phyloP scores from a whole-genome alignment of 352 stramenopile species.

The Phytopythium montanum region DNA sequence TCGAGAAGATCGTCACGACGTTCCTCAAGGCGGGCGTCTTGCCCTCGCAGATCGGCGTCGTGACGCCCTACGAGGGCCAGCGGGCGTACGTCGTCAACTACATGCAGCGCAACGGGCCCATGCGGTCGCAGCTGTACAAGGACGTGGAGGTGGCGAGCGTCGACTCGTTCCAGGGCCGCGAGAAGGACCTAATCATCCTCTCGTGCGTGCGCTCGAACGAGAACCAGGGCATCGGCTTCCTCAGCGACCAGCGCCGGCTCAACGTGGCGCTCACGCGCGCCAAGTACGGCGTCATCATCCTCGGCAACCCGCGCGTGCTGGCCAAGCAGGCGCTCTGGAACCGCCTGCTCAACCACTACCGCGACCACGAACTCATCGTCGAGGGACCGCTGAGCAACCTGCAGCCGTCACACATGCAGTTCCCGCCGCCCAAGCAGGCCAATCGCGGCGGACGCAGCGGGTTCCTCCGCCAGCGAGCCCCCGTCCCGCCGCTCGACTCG shows the following conservation, averaged over 20 bases:
- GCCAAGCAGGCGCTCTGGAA: slow-evolving; percentile 98
- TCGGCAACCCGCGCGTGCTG: slow-evolving; percentile 97
- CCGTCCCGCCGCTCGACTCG: slow-evolving; percentile 72
- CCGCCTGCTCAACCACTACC: slow-evolving; percentile 96
- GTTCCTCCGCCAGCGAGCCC: slow-evolving; percentile 42
- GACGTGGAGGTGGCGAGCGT: slow-evolving; percentile 99
- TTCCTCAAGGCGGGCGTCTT: slow-evolving; percentile 94
- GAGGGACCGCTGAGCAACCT: slow-evolving; percentile 97
- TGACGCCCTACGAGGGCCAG: slow-evolving; percentile 98
- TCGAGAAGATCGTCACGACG: slow-evolving; percentile 98
- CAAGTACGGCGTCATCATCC: slow-evolving; percentile 97
- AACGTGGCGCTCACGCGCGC: slow-evolving; percentile 99
- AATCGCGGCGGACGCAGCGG: slow-evolving; percentile 30
- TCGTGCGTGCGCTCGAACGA: slow-evolving; percentile 99
- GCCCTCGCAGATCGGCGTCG: slow-evolving; percentile 93
- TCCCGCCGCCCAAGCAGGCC: slow-evolving; percentile 73
- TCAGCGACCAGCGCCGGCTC: slow-evolving; percentile 96
- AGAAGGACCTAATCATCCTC: slow-evolving; percentile 99
- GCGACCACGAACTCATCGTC: slow-evolving; percentile 93
- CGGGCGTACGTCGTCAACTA: slow-evolving; percentile 98
- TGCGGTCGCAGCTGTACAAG: slow-evolving; percentile 95
- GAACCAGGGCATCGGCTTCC: slow-evolving; percentile 98
- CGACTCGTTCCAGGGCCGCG: slow-evolving; percentile 98
- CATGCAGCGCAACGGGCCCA: slow-evolving; percentile 94
- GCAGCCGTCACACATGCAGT: slow-evolving; percentile 96